Evolutionary conservation across 148 eudicot genomes (phyloP), one percentile per base, ranked within the genome.

Genomic region (Nyssa sinensis): DNA sequence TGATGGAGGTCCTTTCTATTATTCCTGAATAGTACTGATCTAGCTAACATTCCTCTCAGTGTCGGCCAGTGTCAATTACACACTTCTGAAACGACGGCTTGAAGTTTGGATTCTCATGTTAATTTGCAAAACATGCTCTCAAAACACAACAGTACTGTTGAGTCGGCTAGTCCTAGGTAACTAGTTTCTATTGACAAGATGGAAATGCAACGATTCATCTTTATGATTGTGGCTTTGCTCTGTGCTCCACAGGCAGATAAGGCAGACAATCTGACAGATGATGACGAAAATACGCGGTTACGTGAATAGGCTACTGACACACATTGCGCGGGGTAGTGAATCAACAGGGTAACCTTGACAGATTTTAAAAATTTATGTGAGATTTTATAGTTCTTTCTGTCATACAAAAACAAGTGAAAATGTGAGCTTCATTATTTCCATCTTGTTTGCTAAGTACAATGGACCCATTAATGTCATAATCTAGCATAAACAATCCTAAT

Each of bases 401-500:
- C 28, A 31, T 61, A 33, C 25, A 1, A 28, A 41, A 44, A 69
- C 58, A 51, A 41, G 16, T 69, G 53, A 58, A 37, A 14, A 55
- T 0, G 25, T 19, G 33, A 68, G 34, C 59, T 68, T 47, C 31
- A 70, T 58, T 70, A 58, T 70, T 58, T 69, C 49, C 53, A n/a
- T 74, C 64, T 17, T 21, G 4, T 23, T 1, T 32, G 64, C 51
- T 55, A 37, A 24, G 32, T 8, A 6, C 4, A 5, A 30, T 14
- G 63, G 71, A 35, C 70, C 71, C 76, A 34, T 57, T 74, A n/a
- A 63, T 62, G 68, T 74, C 71, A 66, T 66, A 29, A 67, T 67
- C n/a, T 67, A 60, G 39, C 19, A 35, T 39, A 7, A 6, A 39
- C 41, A 44, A 37, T 47, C 55, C 58, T 31, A 75, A 75, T 75